These are phyloP conservation scores for Bipolaris gigantea DNA, from an alignment of 2,329 filamentous ascomycete species.

Conservation along the genomic window DNA sequence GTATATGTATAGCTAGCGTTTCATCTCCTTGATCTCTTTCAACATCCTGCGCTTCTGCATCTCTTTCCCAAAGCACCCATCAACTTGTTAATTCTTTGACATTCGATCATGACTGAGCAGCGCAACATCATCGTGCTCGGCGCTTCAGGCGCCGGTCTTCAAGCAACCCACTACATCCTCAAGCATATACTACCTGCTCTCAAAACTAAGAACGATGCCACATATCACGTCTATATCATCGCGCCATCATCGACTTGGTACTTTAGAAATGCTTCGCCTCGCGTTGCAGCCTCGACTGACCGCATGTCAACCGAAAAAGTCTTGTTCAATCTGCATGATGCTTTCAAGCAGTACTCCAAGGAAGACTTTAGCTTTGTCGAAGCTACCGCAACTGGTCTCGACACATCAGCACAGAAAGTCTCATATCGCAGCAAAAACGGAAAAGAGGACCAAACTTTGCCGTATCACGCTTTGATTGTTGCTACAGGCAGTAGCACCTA, in stretches of 20 bases:
- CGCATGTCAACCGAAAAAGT: slow-evolving; percentile 53
- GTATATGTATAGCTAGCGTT: slow-evolving; percentile 3
- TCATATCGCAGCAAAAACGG: slow-evolving; percentile 41
- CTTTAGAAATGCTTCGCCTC: slow-evolving; percentile 57
- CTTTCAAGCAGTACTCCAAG: slow-evolving; percentile 54
- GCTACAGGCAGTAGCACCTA: slow-evolving; percentile 57
- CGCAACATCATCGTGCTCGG: slow-evolving; percentile 44
- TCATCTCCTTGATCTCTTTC: neutral
- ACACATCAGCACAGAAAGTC: slow-evolving; percentile 50
- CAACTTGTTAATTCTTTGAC: neutral
- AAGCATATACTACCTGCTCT: slow-evolving; percentile 42
- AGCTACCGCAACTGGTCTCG: slow-evolving; percentile 53
- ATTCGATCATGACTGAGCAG: slow-evolving; percentile 30
- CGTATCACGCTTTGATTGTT: slow-evolving; percentile 60
- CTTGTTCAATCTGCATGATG: slow-evolving; percentile 53
- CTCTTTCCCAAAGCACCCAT: neutral
- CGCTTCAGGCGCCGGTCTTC: slow-evolving; percentile 34
- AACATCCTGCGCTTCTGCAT: neutral
- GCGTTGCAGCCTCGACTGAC: slow-evolving; percentile 54
- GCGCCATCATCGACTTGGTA: slow-evolving; percentile 58
- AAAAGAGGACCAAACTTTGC: slow-evolving; percentile 38
- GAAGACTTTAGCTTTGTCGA: slow-evolving; percentile 56
- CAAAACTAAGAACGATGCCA: slow-evolving; percentile 32
- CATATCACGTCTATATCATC: slow-evolving; percentile 58
- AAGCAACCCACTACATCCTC: slow-evolving; percentile 40